A percentile compares a stretch with the other conserved stretches of the same genome.
These are phyloP conservation scores for Hansenula lynferdii DNA, from an alignment of 1,139 yeast genomes.

Conservation along the genomic window DNA sequence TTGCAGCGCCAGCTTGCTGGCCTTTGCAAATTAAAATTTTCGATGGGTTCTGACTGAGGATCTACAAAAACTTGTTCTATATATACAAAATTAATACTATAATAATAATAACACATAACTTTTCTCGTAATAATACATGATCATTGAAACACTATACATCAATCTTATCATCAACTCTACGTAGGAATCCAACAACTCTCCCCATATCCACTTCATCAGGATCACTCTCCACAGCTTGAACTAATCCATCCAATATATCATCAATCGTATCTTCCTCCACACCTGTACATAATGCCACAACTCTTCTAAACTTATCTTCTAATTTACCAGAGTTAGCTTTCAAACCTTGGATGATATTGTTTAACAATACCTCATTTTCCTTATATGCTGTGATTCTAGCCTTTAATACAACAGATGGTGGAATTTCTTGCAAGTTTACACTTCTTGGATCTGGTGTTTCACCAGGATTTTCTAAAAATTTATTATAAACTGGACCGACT, in stretches of 20 bases:
- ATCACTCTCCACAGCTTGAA: constrained; percentile 87
- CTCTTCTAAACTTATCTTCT: constrained; percentile 82
- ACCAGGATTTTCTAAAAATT: constrained; percentile 33
- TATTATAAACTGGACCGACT: constrained; percentile 51
- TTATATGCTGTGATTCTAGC: constrained; percentile 82
- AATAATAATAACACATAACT: background rate
- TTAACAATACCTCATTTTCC: constrained; percentile 52
- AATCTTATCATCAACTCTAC: constrained; percentile 30
- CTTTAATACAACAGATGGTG: constrained; percentile 57
- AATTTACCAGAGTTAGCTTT: constrained; percentile 53
- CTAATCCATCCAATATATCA: constrained; percentile 72
- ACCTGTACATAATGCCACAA: constrained; percentile 87
- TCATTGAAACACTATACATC: constrained; percentile 6
- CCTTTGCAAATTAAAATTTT: no score
- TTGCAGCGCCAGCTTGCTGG: no score
- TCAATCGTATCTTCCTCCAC: constrained; percentile 79
- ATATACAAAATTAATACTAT: background rate
- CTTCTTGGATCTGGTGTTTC: constrained; percentile 15
- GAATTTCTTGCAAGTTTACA: constrained; percentile 33
- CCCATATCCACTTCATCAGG: constrained; percentile 61
- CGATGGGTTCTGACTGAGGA: no score
- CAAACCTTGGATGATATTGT: constrained; percentile 43
- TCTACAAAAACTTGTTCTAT: no score
- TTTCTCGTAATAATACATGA: background rate
- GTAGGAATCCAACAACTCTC: constrained; percentile 42